Evolutionary conservation across 208 protist genomes (phyloP).

Genomic region (Herpetomonas samuelpessoai): DNA sequence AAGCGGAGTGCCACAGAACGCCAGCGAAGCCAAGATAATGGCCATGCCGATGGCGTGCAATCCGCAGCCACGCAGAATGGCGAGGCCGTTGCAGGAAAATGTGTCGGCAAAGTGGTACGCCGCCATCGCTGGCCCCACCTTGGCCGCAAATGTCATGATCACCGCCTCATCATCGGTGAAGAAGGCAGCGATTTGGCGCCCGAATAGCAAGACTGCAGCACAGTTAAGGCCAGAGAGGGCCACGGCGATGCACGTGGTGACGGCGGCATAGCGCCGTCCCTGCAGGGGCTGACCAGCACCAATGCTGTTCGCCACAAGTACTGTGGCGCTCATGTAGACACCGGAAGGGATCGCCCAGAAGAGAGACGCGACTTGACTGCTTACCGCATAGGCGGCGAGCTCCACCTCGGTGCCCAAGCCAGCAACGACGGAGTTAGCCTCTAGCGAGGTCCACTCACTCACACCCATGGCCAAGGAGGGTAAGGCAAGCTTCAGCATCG

Average conservation of each 20-base stretch:
- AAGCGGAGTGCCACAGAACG: constrained; percentile 62
- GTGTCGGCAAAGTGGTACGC: constrained; percentile 70
- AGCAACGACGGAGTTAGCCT: constrained; percentile 70
- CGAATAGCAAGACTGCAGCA: constrained; percentile 23
- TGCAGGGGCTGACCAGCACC: constrained; percentile 45
- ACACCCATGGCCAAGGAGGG: constrained; percentile 81
- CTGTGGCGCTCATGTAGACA: constrained; percentile 63
- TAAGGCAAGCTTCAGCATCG: constrained; percentile 60
- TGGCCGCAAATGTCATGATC: neutral
- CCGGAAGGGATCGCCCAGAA: constrained; percentile 63
- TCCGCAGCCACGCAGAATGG: constrained; percentile 68
- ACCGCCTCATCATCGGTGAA: constrained; percentile 49
- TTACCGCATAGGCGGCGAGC: constrained; percentile 68
- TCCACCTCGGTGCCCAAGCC: constrained; percentile 50
- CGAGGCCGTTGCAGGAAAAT: constrained; percentile 74
- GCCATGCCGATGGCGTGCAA: constrained; percentile 52
- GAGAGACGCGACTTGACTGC: constrained; percentile 55
- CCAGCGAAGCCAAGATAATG: constrained; percentile 54
- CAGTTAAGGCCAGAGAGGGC: constrained; percentile 41
- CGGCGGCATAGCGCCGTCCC: constrained; percentile 38
- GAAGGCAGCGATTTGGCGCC: constrained; percentile 29
- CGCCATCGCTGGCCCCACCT: constrained; percentile 30
- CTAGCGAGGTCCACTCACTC: constrained; percentile 75
- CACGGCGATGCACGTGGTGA: constrained; percentile 27
- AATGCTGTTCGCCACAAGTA: constrained; percentile 75